phyloP scores from a whole-genome alignment of 2,329 filamentous ascomycete genomes.

The Ambrosiella xylebori region DNA sequence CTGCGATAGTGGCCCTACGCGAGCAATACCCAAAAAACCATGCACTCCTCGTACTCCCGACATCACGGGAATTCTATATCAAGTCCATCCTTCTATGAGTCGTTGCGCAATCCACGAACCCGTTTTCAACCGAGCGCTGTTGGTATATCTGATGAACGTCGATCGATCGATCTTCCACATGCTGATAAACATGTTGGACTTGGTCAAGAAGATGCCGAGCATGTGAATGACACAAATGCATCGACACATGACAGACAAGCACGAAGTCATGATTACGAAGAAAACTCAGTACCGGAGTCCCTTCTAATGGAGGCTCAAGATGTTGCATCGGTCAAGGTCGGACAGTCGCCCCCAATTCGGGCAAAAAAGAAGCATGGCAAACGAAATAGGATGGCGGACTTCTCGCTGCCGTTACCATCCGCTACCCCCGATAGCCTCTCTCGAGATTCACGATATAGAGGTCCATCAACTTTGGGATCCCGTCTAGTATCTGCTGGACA shows the following conservation, averaged over 20 bases:
- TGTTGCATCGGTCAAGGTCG: slow-evolving; percentile 8
- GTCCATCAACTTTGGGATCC: background rate
- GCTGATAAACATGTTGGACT: slow-evolving; percentile 29
- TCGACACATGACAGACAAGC: no score
- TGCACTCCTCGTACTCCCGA: background rate
- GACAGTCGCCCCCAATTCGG: slow-evolving; percentile 13
- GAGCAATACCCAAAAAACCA: background rate
- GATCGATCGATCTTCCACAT: slow-evolving; percentile 24
- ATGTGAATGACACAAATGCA: no score
- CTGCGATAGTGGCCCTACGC: no score
- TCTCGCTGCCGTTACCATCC: slow-evolving; percentile 20
- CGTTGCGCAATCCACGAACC: slow-evolving; percentile 21
- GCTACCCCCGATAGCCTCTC: no score
- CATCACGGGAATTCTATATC: slow-evolving; percentile 15
- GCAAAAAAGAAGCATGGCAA: slow-evolving; percentile 15
- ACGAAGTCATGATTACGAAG: slow-evolving; percentile 28
- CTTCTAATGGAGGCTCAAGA: slow-evolving; percentile 40
- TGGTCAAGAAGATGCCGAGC: slow-evolving; percentile 18
- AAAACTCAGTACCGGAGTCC: slow-evolving; percentile 47
- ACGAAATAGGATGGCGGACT: slow-evolving; percentile 20
- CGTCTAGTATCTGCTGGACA: slow-evolving; percentile 1
- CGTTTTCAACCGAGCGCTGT: background rate
- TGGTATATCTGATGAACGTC: no score
- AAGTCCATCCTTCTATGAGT: slow-evolving; percentile 32
- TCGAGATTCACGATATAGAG: background rate